Conservation (phyloP, 1,284 basidiomycete genomes). For the Leccinum discolor region DNA sequence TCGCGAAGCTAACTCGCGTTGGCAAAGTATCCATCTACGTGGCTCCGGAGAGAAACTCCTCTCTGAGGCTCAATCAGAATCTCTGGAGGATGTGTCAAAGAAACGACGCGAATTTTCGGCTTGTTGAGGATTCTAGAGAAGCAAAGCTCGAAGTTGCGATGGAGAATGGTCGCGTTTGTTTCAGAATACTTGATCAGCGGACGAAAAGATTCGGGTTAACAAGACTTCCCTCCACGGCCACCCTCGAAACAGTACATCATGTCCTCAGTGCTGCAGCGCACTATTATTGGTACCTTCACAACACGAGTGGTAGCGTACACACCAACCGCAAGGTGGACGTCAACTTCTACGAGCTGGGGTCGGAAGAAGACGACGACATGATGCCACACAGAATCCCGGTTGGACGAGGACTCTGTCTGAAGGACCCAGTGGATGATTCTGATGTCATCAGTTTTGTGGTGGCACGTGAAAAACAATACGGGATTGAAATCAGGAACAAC, state of each 20-base stretch:
- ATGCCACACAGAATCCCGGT: neutral
- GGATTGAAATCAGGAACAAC: constrained; percentile 18
- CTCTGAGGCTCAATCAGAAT: neutral
- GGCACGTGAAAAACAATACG: constrained; percentile 4
- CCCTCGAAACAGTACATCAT: neutral
- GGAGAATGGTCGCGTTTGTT: neutral
- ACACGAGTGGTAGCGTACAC: no score
- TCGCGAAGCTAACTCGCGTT: constrained; percentile 10
- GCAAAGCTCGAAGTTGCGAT: constrained; percentile 12
- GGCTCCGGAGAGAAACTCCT: neutral
- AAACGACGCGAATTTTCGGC: constrained; percentile 1
- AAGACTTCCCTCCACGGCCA: neutral
- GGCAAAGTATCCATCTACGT: constrained; percentile 12
- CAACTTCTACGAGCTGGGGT: constrained; percentile 15
- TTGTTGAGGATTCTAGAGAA: neutral
- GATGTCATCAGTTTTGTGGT: constrained; percentile 20
- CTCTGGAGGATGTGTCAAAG: neutral
- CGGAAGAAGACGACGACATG: constrained; percentile 6
- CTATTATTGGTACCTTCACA: constrained; percentile 22
- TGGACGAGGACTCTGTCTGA: constrained; percentile 2
- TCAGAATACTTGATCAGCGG: constrained; percentile 15
- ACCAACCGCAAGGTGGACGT: neutral
- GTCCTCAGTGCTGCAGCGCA: constrained; percentile 11
- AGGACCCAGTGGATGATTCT: neutral
- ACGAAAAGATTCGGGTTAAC: constrained; percentile 10